phyloP scores from a whole-genome alignment of 179 eudicot genomes.

The Nepenthes alata region DNA sequence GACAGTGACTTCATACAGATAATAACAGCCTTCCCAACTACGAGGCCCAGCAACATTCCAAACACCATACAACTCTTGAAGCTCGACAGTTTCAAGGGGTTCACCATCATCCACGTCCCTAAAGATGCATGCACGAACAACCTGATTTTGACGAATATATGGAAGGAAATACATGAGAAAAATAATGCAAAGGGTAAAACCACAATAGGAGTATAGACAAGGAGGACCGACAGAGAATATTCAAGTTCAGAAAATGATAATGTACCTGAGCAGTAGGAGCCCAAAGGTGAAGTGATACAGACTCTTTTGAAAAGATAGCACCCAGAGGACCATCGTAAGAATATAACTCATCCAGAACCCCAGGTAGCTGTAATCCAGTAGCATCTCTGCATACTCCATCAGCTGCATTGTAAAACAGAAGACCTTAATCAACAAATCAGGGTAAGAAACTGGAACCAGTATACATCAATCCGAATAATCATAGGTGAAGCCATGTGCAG shows the following conservation, averaged over 20 bases:
- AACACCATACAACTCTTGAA: constrained; percentile 63
- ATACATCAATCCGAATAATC: too few relatives aligned
- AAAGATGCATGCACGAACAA: constrained; percentile 47
- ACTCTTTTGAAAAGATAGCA: constrained; percentile 47
- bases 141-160: constrained; percentile 24
- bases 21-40: constrained; percentile 92
- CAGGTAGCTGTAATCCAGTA: constrained; percentile 87
- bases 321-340: constrained; percentile 83
- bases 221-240: constrained; percentile 1
- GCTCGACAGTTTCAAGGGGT: constrained; percentile 48
- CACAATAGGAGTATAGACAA: neutral
- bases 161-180: neutral
- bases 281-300: constrained; percentile 76
- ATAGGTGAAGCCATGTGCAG: too few relatives aligned
- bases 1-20: constrained; percentile 83
- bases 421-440: too few relatives aligned
- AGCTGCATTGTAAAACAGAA: constrained; percentile 24
- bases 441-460: too few relatives aligned
- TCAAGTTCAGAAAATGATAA: constrained; percentile 5
- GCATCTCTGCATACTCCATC: constrained; percentile 38
- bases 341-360: constrained; percentile 77
- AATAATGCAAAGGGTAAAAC: neutral
- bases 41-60: constrained; percentile 71
- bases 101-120: constrained; percentile 37
- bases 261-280: constrained; percentile 94